Evolutionary conservation across 2,329 filamentous ascomycete species (phyloP), one percentile per base, ranked within the genome.

Genomic region (Acrodontium crateriforme): DNA sequence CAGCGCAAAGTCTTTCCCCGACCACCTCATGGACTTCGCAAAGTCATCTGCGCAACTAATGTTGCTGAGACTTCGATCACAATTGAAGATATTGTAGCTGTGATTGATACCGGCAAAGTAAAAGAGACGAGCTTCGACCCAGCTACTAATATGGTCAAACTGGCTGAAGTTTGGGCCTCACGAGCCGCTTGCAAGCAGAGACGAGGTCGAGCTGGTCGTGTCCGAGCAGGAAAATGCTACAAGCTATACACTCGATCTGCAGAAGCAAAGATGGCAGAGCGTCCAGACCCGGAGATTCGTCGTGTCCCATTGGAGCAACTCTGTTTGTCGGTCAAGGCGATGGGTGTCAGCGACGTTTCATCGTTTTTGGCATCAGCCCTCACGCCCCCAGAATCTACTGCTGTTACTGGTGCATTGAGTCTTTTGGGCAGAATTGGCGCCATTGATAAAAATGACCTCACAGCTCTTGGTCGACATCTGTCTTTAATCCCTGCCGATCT

Each of bases 31-130:
- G 84, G 84, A 1, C 85, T 82, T 55, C 70, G 89, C 18, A 98
- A 98, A 56, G 72, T 98, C 9, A 80, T 98, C 18, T 81, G 87
- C 5, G 82, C 89, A 1, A 98, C 89, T 24, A 98, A 98, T 46
- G 87, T 98, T 2, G 89, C 89, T 2, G 89, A 98, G 53, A 98
- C 89, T 0, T 95, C 89, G 2, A 95, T 98, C 51, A 98, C 89
- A 0, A 98, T 98, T 35, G 85, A 94, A 49, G 89, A 98, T 49
- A 81, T 98, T 29, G 80, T 95, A 2, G 87, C 82, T 2, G 89
- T 98, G 24, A 87, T 98, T 38, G 89, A 98, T 52, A 89, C 79
- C 8, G 89, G 89, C 16, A 76, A 83, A 29, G 89, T 98, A 34
- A 98, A 98, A 50, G 87, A 98, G 55, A 98, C 85, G 0, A 87